phyloP scores from a whole-genome alignment of 805 yeast species.

The Saturnispora hagleri region DNA sequence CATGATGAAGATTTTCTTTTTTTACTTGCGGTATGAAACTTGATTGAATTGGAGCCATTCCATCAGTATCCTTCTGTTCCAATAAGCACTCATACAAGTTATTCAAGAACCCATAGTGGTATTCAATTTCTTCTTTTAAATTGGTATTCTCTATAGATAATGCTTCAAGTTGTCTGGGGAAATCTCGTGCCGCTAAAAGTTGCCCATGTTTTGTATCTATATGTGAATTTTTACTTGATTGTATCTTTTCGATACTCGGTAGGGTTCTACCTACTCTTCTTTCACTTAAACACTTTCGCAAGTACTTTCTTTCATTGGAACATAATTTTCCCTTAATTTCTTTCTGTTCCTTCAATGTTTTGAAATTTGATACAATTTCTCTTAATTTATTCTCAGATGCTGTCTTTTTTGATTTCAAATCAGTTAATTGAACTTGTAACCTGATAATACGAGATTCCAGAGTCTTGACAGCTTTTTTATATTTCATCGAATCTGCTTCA shows the following conservation, averaged over 20 bases:
- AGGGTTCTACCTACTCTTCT: not conserved
- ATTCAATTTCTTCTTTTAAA: conserved; percentile 9
- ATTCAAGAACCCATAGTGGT: conserved; percentile 4
- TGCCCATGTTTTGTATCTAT: not conserved
- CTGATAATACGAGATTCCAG: conserved; percentile 17
- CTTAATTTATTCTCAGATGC: conserved; percentile 14
- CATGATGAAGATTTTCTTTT: conserved; percentile 9
- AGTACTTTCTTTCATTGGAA: conserved; percentile 16
- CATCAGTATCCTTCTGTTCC: conserved; percentile 12
- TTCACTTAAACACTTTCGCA: conserved; percentile 7
- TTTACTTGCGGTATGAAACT: conserved; percentile 9
- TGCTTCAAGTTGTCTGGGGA: not conserved
- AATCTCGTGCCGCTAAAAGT: not conserved
- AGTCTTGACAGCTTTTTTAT: not conserved
- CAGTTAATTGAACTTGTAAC: conserved; percentile 10
- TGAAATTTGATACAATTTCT: conserved; percentile 17
- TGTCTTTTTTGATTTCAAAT: conserved; percentile 8
- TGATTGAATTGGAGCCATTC: conserved; percentile 1
- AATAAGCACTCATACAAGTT: conserved; percentile 11
- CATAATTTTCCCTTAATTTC: not conserved
- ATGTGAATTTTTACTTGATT: not conserved
- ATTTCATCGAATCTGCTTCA: not conserved
- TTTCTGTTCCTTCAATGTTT: not conserved
- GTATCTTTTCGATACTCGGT: not conserved
- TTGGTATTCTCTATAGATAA: not conserved